Base-by-base conservation (phyloP, 2,329 filamentous ascomycete species). In the Diaporthe amygdali region DNA sequence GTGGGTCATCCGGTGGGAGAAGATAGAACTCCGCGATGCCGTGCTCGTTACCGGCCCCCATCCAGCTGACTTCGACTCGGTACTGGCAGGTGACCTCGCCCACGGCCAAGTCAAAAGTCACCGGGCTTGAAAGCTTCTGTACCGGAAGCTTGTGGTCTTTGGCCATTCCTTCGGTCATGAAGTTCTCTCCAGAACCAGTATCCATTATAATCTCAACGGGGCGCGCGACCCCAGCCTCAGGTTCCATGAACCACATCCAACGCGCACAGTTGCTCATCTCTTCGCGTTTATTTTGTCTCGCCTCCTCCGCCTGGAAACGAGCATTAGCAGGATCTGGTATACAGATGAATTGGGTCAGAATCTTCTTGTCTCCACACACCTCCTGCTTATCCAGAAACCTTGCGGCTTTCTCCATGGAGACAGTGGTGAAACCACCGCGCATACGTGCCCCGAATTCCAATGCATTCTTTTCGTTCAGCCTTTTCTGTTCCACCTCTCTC, bases 171-270 rank as follows among this genome's bases (percentile, higher is more conserved):
- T 68, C 49, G 8, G 64, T 54, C n/a, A 68, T 46, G 20, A 68
- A 55, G 15, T 55, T 68, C 64, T 46, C 22, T 2, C 55, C 49
- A 7, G 64, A 49, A 20, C 64, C 47, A 8, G 51, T 41, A n/a
- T 67, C 64, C 34, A 67, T 37, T 12, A 49, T 44, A 10, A 67
- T 51, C 51, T 67, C 64, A 15, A 67, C 49, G 25, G 37, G 32
- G 37, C 44, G 64, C 32, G 46, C 41, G 6, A 6, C 30, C 32
- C 47, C 47, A 10, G 51, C 30, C 32, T 14, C 22, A 14, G 47
- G 64, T 20, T 32, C 34, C 25, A 67, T n/a, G 32, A 67, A 20
- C 64, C 25, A 30, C 49, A 68, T 55, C 64, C 64, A 68, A 5
- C 47, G 47, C 27, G 14, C n/a, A 15, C 46, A 22, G 22, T 49